Conservation (phyloP, 2,329 filamentous ascomycete species). For the Trichoderma cornu-damae region DNA sequence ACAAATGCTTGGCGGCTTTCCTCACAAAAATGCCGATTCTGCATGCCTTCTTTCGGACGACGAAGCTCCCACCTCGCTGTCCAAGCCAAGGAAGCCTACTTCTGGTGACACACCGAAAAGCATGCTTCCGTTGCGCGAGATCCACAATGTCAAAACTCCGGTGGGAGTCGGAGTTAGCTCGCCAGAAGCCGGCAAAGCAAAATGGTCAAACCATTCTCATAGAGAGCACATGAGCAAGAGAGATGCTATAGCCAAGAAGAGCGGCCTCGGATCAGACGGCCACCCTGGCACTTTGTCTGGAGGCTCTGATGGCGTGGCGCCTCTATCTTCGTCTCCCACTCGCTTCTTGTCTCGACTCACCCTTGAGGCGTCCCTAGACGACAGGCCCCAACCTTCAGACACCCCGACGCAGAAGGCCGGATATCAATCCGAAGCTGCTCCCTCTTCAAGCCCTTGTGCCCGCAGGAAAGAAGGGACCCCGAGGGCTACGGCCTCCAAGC, state of each 20-base stretch:
- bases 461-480: not conserved
- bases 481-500: not conserved
- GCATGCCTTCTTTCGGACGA: slow-evolving; percentile 34
- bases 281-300: not conserved
- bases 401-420: slow-evolving; percentile 7
- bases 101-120: not conserved
- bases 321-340: slow-evolving; percentile 11
- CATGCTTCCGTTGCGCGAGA: not conserved
- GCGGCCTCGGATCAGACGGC: not conserved
- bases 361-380: not conserved
- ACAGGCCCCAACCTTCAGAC: not conserved
- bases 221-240: not conserved
- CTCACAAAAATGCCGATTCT: slow-evolving; percentile 11
- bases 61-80: slow-evolving; percentile 31
- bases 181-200: not conserved
- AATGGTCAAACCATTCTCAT: not conserved
- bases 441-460: not conserved
- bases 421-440: not conserved
- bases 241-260: not conserved
- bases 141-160: not conserved
- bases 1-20: not conserved
- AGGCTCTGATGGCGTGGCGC: not conserved
- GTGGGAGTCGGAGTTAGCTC: not conserved
- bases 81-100: slow-evolving; percentile 12
- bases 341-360: not conserved